A percentile compares a stretch with the other conserved stretches of the same genome.
Conservation (phyloP, 768 basidiomycete genomes). For the Botryobasidium botryosum region DNA sequence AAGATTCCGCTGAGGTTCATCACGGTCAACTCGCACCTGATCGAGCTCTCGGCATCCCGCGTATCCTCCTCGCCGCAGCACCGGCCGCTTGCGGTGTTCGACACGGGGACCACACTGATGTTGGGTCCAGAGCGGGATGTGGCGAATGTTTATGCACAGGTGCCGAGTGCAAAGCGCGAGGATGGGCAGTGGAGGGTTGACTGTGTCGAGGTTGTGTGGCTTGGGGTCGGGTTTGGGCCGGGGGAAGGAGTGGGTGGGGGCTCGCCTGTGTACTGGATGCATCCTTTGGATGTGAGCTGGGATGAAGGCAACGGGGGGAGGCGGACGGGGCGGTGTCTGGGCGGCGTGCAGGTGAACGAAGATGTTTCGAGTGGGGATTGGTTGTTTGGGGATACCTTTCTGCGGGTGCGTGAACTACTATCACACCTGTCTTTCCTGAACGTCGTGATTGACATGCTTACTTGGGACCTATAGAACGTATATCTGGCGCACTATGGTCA, state of each 20-base stretch:
- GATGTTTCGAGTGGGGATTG: slow-evolving; percentile 40
- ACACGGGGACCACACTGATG: slow-evolving; percentile 44
- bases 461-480: too few species aligned
- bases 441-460: too few species aligned
- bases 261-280: slow-evolving; percentile 25
- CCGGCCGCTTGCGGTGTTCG: slow-evolving; percentile 37
- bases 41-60: slow-evolving; percentile 31
- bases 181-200: slow-evolving; percentile 31
- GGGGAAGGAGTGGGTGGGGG: slow-evolving; percentile 21
- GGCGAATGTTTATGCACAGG: slow-evolving; percentile 32
- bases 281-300: slow-evolving; percentile 39
- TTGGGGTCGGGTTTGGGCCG: slow-evolving; percentile 30
- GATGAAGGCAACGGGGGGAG: slow-evolving; percentile 23
- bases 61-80: slow-evolving; percentile 22
- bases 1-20: slow-evolving; percentile 33
- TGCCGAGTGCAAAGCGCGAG: slow-evolving; percentile 24
- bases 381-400: slow-evolving; percentile 41
- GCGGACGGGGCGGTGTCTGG: slow-evolving; percentile 41
- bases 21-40: slow-evolving; percentile 24
- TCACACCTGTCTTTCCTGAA: too few species aligned
- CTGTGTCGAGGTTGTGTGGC: slow-evolving; percentile 29
- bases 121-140: slow-evolving; percentile 38
- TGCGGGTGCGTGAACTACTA: slow-evolving; percentile 34
- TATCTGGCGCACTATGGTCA: too few species aligned
- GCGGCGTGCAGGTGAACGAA: slow-evolving; percentile 39